Evolutionary conservation across 441 rosid species (phyloP), one percentile per base, ranked within the genome.

Genomic region (Biscutella laevigata): DNA sequence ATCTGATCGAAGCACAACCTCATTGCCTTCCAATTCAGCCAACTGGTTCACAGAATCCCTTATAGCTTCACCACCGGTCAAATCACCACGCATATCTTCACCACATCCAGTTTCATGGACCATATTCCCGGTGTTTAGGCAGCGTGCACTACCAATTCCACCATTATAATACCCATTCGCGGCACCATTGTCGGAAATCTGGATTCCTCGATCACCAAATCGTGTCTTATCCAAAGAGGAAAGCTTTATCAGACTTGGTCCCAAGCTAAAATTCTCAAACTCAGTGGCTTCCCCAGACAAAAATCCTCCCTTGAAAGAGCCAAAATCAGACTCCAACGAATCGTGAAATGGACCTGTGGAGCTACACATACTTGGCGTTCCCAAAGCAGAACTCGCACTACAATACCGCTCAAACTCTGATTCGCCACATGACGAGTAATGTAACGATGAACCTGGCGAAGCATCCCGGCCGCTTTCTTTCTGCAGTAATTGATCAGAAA

Each of bases 371-470:
- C 87, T 79, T 1, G 95, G 94, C 2, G 96, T 87, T 27, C 86
- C 96, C 68, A 83, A 62, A 5, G 74, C 86, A 56, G 95, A 91
- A 74, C 80, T 83, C 4, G 94, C 95, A 53, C 94, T 91, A 61
- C 82, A 78, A 37, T 91, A 91, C 4, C 90, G 76, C 44, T 85
- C 95, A 29, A 78, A 74, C 57, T 85, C 96, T 10, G 89, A 83
- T 57, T 88, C 98, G 27, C 83, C 96, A 13, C 89, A 84, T 0
- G 95, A 82, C 15, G 98, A 83, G 67, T 78, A 77, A 63, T 74
- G 81, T 54, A 95, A 79, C 19, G 73, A 74, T 17, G 77, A 74
- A 26, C 53, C 61, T 1, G 80, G 74, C n/a, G 87, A 78, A 10
- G 40, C 71, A 40, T 72, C 85, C 2, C 51, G 50, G 17, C 68